phyloP scores from a whole-genome alignment of 805 yeast genomes.

The Candida odintsovae region DNA sequence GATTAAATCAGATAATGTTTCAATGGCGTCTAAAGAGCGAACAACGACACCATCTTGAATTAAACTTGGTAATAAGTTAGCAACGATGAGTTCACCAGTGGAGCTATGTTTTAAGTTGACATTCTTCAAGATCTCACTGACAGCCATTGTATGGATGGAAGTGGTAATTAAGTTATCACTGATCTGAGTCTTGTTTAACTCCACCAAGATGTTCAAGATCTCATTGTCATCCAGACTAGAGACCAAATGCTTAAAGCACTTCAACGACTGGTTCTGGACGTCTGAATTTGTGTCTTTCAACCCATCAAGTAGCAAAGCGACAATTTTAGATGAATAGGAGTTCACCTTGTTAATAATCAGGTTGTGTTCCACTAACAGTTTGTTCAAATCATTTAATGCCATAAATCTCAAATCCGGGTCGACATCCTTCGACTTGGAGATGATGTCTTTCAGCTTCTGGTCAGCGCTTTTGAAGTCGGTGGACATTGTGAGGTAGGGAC shows the following conservation, averaged over 20 bases:
- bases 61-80: conserved; percentile 34
- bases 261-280: conserved; percentile 70
- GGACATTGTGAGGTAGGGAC: conserved; percentile 9
- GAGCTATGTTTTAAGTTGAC: conserved; percentile 19
- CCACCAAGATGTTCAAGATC: conserved; percentile 14
- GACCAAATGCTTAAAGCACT: conserved; percentile 41
- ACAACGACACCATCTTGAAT: conserved; percentile 27
- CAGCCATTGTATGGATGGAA: conserved; percentile 24
- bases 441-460: conserved; percentile 19
- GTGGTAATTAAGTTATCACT: conserved; percentile 22
- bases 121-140: conserved; percentile 21
- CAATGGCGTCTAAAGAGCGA: conserved; percentile 49
- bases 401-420: conserved; percentile 82
- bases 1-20: conserved; percentile 51
- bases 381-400: conserved; percentile 73
- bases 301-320: conserved; percentile 35
- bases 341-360: conserved; percentile 24
- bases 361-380: conserved; percentile 29
- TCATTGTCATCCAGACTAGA: conserved; percentile 21
- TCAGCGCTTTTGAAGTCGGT: conserved; percentile 26
- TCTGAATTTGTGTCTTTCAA: conserved; percentile 62
- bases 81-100: conserved; percentile 27
- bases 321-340: conserved; percentile 29
- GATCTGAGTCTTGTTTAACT: conserved; percentile 15
- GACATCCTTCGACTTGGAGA: conserved; percentile 49